Conservation (phyloP, 371 early-diverging fungal genomes). For the Lichtheimia corymbifera region DNA sequence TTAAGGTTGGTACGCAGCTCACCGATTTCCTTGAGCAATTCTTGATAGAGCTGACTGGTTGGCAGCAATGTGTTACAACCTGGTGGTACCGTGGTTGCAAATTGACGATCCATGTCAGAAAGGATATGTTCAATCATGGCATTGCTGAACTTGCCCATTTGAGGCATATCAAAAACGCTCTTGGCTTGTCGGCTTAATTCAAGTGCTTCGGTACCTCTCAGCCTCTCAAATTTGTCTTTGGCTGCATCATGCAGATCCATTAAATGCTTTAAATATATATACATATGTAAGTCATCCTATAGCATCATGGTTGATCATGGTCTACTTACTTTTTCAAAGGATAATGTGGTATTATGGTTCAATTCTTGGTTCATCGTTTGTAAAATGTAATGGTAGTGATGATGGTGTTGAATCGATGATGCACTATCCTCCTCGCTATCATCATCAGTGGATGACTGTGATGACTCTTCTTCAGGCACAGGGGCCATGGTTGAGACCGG, state of each 20-base stretch:
- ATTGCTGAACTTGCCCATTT: conserved; percentile 8
- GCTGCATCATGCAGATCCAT: too few relatives aligned
- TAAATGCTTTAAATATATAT: too few relatives aligned
- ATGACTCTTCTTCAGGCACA: too few relatives aligned
- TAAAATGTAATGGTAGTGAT: conserved; percentile 33
- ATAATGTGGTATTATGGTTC: too few relatives aligned
- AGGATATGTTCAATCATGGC: conserved; percentile 8
- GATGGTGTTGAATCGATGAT: conserved; percentile 35
- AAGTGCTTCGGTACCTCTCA: conserved; percentile 2
- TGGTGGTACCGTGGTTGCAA: neutral
- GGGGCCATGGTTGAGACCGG: too few relatives aligned
- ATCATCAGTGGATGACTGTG: neutral
- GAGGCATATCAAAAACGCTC: conserved; percentile 4
- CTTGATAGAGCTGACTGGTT: conserved; percentile 40
- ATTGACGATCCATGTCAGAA: neutral
- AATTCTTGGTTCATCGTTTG: too few relatives aligned
- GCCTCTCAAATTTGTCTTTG: too few relatives aligned
- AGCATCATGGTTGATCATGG: too few relatives aligned
- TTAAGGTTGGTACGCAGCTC: conserved; percentile 2
- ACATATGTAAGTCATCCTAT: too few relatives aligned
- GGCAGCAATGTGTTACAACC: conserved; percentile 11
- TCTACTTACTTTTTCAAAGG: too few relatives aligned
- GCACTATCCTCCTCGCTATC: conserved; percentile 2
- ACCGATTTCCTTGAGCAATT: conserved; percentile 9
- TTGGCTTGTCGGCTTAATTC: conserved; percentile 3